Evolutionary conservation across 2,329 filamentous ascomycete genomes (phyloP), one percentile per base, ranked within the genome.

Genomic region (Colletotrichum camelliae): DNA sequence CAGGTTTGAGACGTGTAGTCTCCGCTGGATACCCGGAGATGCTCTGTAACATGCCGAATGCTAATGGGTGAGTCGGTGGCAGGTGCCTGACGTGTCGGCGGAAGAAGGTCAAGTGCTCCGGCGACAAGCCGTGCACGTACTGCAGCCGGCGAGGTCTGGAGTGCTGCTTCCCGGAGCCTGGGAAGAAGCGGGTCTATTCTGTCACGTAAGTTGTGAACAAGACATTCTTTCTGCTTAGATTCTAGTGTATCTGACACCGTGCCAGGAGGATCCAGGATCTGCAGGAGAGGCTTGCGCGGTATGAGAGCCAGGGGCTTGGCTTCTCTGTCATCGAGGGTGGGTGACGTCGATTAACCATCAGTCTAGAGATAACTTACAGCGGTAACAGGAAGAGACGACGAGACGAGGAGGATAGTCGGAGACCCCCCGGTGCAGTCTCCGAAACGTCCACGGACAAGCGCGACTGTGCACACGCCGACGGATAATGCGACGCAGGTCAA

Each of bases 181-280:
- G 37, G 2, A 72, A 76, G 75, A 76, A 73, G 69, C 65, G 74
- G 48, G 67, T 73, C 10, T 77, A 77, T 5, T 76, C 75, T 37
- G 69, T 77, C 15, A 70, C 77, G 78, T 79, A 65, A 48, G 77
- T 76, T 21, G 21, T 4, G 8, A 2, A 9, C 13, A 18, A 4
- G 5, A 21, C 8, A 9, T 15, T 2, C 1, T 21, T 16, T 18
- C 10, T 1, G 8, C 7, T 13, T 55, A 7, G 2, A 24, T 5
- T 2, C 33, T 3, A 5, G 10, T 8, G 10, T 8, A 13, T 16
- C 29, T 74, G 18, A 71, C 52, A 3, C 4, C 5, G 21, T 2
- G 9, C 7, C 55, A 78, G 77, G 35, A 64, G 77, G 7, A 78
- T 79, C 2, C 77, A 79, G 24, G 77, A 79, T 52, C 33, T 79